Conservation (phyloP, 75 land plant species). For the Selaginella tamariscina region DNA sequence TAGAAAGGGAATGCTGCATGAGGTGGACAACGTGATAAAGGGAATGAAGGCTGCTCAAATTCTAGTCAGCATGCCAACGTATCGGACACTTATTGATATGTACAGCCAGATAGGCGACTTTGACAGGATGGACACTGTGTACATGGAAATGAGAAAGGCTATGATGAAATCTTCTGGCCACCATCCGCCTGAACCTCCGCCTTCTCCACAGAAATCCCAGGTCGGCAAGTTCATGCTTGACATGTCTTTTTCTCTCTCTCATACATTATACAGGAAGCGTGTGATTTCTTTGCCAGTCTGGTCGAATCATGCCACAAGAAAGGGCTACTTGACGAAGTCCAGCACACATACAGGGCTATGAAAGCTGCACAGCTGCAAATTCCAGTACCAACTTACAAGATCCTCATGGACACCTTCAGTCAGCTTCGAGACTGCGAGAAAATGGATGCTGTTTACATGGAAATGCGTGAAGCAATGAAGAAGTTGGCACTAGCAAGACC, state of each 20-base stretch:
- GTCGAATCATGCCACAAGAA: constrained; percentile 11
- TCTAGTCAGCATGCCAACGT: neutral
- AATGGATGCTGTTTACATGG: constrained; percentile 19
- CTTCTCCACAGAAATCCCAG: neutral
- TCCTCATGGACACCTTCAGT: constrained; percentile 14
- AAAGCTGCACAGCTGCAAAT: constrained; percentile 10
- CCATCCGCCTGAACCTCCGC: neutral
- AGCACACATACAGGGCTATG: constrained; percentile 15
- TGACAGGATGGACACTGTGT: neutral
- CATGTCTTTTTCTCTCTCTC: too few species aligned
- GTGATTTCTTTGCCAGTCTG: constrained; percentile 16
- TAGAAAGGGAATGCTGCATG: neutral
- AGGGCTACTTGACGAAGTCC: constrained; percentile 12
- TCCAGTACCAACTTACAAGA: constrained; percentile 14
- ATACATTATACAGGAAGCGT: constrained; percentile 2
- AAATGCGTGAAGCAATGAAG: constrained; percentile 19
- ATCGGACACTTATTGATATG: neutral
- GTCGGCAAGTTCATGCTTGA: too few species aligned
- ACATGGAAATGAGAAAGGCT: neutral
- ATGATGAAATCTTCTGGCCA: neutral
- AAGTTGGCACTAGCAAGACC: too few species aligned
- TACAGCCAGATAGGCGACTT: neutral
- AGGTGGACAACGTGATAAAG: neutral
- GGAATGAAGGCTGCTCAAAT: neutral
- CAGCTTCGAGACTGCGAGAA: constrained; percentile 18